Evolutionary conservation across 1,284 basidiomycete species (phyloP), one percentile per base, ranked within the genome.

Genomic region (Melanopsichium pennsylvanicum): DNA sequence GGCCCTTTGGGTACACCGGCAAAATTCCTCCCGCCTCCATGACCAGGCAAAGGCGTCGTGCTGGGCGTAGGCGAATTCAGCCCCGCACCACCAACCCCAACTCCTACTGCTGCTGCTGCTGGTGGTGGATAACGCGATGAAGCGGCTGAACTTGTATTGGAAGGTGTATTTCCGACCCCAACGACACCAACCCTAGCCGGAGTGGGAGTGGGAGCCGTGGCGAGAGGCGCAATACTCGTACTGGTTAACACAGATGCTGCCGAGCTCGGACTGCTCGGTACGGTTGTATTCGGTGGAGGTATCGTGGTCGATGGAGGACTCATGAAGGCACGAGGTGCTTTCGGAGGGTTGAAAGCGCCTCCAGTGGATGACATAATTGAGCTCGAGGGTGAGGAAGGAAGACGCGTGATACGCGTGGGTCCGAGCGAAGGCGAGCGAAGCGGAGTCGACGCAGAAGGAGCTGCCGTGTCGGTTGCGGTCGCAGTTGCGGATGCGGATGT

Each of bases 1-100:
- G 72, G 72, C 5, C 69, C 72, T 19, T 69, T 72, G 26, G 72
- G 72, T 16, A 74, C 58, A 4, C 66, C 70, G 18, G 67, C 70
- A 50, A 57, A 72, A 31, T 67, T 55, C 33, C 59, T 51, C 0
- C 62, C n/a, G n/a, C n/a, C 52, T 12, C 39, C 29, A 22, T 51
- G 55, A n/a, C 27, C 35, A n/a, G 61, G 48, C 9, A 69, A 21
- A 1, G 55, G 46, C 0, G 42, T 50, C 4, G 48, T 25, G 27
- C 12, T 35, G 4, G 60, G 59, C 6, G 66, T 56, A 2, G 66
- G 64, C 12, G 58, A 51, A 0, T 48, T 54, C 32, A 58, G 35
- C 5, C 48, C 41, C n/a, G n/a, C n/a, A n/a, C n/a, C n/a, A n/a
- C n/a, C n/a, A n/a, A n/a, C n/a, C n/a, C n/a, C n/a, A n/a, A n/a